These are phyloP conservation scores for Colletotrichum melonis DNA, from an alignment of 2,329 filamentous ascomycete genomes.

Conservation along the genomic window DNA sequence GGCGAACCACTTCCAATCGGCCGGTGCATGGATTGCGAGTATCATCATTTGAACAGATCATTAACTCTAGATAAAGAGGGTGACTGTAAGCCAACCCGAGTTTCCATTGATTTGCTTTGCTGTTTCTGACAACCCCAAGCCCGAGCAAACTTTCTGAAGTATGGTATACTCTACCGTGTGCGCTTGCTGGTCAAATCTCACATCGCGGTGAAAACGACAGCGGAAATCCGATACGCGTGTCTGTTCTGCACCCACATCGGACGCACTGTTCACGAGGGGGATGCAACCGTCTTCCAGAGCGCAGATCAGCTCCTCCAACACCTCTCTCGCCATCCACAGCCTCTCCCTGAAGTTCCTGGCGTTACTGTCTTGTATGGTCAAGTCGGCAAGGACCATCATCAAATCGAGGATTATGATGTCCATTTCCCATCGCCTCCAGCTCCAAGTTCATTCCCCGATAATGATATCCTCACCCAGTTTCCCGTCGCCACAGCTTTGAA, in stretches of 20 bases:
- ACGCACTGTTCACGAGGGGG: constrained; percentile 49
- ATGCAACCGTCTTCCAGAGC: constrained; percentile 54
- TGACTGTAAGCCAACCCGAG: constrained; percentile 41
- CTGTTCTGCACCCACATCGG: constrained; percentile 51
- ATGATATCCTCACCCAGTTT: constrained; percentile 39
- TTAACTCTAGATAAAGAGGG: constrained; percentile 44
- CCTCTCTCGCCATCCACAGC: constrained; percentile 52
- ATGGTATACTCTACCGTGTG: constrained; percentile 51
- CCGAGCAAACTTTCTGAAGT: constrained; percentile 46
- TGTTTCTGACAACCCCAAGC: constrained; percentile 38
- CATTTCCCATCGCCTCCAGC: constrained; percentile 47
- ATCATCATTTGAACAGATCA: constrained; percentile 43
- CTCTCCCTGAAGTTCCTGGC: constrained; percentile 50
- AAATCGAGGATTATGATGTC: constrained; percentile 48
- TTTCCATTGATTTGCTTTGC: not conserved
- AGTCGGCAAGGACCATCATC: constrained; percentile 40
- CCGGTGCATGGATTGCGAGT: constrained; percentile 43
- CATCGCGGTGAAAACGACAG: constrained; percentile 44
- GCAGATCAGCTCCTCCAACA: constrained; percentile 52
- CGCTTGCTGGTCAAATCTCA: constrained; percentile 57
- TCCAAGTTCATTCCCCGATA: constrained; percentile 38
- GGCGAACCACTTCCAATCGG: constrained; percentile 37
- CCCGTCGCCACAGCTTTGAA: constrained; percentile 49
- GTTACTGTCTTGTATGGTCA: constrained; percentile 48
- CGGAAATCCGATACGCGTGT: constrained; percentile 52